These are phyloP conservation scores for Rhazya stricta DNA, from an alignment of 257 asterid species.

Conservation along the genomic window DNA sequence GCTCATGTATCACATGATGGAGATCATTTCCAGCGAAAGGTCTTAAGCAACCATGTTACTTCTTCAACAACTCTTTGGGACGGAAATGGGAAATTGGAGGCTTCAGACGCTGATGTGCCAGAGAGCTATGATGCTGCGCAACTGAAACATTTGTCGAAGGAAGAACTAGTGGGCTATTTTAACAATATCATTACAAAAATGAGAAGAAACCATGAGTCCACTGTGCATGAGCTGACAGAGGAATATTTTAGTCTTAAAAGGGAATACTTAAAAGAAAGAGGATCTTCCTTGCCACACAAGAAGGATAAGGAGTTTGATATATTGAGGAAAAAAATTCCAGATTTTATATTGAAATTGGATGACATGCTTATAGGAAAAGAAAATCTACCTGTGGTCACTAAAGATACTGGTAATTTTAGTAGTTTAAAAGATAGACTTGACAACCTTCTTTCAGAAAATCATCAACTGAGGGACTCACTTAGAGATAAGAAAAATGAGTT, in stretches of 20 bases:
- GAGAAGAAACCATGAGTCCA: slow-evolving; percentile 78
- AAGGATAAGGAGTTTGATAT: slow-evolving; percentile 67
- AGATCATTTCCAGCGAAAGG: slow-evolving; percentile 45
- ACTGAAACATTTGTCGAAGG: slow-evolving; percentile 50
- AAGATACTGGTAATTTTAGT: slow-evolving; percentile 31
- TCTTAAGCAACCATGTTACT: slow-evolving; percentile 33
- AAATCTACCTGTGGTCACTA: slow-evolving; percentile 35
- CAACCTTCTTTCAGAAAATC: slow-evolving; percentile 60
- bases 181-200: slow-evolving; percentile 48
- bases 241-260: slow-evolving; percentile 54
- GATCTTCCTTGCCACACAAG: slow-evolving; percentile 38
- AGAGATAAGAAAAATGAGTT: slow-evolving; percentile 50
- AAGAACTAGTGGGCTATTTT: slow-evolving; percentile 54
- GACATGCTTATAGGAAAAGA: slow-evolving; percentile 48
- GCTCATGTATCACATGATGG: slow-evolving; percentile 64
- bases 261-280: slow-evolving; percentile 56
- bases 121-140: slow-evolving; percentile 55
- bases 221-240: slow-evolving; percentile 56
- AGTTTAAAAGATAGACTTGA: slow-evolving; percentile 47
- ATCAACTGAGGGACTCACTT: slow-evolving; percentile 47
- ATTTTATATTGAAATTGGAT: slow-evolving; percentile 55
- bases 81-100: slow-evolving; percentile 51
- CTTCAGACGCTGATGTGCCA: slow-evolving; percentile 37
- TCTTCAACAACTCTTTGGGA: slow-evolving; percentile 31
- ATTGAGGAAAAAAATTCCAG: slow-evolving; percentile 59